Evolutionary conservation across 73 alveolate species (phyloP), one percentile per base, ranked within the genome.

Genomic region (Paramecium tetraurelia): DNA sequence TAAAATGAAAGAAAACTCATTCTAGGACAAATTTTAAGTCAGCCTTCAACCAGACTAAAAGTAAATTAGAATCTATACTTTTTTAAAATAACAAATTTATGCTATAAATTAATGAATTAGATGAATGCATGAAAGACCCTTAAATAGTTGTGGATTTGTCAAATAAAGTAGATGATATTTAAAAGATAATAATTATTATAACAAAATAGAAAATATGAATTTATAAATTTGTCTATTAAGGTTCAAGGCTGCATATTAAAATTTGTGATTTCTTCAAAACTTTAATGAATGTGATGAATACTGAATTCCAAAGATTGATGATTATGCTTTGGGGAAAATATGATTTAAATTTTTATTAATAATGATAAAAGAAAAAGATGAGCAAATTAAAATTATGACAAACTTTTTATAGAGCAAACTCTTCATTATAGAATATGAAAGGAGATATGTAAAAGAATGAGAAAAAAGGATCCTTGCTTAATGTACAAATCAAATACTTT

Each of bases 281-380:
- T 27, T 1, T 1, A 27, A 27, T 1, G 31, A 27, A 27, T 27
- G 1, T 27, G 31, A 27, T 27, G 31, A 27, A 27, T 27, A 27
- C 31, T 27, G 31, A 27, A 27, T 27, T 27, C 31, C 0, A 0
- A 27, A 27, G 31, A 27, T 27, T 40, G 48, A 40, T 40, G n/a
- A 40, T 40, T 40, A 40, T 7, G 2, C 2, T 2, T 50, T 59
- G 18, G 20, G 44, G 8, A 58, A 18, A 40, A 5, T 22, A 33
- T 63, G 46, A 63, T 27, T 53, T 18, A 53, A 6, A 27, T 31
- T 63, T 11, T 31, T 12, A 63, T 63, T 63, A 63, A 22, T 63
- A 31, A 63, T 63, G 84, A 63, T 63, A 27, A 63, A 63, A 59
- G 77, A 59, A 59, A 59, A 59, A 22, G 84, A 63, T 63, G 84